Conservation (phyloP, 768 basidiomycete species). For the Panellus pusillus region DNA sequence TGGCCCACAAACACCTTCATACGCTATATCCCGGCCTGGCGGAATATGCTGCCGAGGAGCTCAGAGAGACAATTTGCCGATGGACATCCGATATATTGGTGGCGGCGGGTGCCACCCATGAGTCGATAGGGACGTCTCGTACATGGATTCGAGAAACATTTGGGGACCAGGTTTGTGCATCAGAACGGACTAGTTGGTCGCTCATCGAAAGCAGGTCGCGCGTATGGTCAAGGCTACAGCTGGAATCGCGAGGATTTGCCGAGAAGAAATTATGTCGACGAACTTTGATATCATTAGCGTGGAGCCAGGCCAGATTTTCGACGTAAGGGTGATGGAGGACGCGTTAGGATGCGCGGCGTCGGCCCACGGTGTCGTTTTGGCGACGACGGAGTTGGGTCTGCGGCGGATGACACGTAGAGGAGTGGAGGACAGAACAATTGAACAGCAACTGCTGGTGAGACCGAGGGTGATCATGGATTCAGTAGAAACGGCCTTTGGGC, state of each 20-base stretch:
- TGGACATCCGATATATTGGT: conserved; percentile 69
- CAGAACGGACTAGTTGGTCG: too few species aligned
- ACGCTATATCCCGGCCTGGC: conserved; percentile 63
- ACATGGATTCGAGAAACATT: conserved; percentile 50
- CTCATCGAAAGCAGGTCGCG: conserved; percentile 34
- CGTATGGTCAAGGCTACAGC: conserved; percentile 66
- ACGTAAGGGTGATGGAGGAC: conserved; percentile 54
- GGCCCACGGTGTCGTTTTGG: conserved; percentile 50
- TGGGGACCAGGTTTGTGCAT: conserved; percentile 40
- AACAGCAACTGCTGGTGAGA: conserved; percentile 59
- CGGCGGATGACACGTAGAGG: conserved; percentile 58
- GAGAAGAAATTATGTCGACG: conserved; percentile 77
- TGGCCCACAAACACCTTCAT: conserved; percentile 57
- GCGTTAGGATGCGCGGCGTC: conserved; percentile 60
- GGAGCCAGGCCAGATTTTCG: conserved; percentile 52
- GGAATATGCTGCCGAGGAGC: conserved; percentile 68
- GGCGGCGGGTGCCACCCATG: conserved; percentile 54
- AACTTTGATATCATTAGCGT: conserved; percentile 70
- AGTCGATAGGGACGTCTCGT: conserved; percentile 31
- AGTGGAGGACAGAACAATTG: conserved; percentile 44
- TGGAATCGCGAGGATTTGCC: conserved; percentile 59
- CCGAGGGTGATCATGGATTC: conserved; percentile 80
- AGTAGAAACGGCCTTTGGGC: conserved; percentile 31
- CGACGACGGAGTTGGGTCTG: conserved; percentile 72
- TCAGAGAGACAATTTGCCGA: conserved; percentile 71